Base-by-base conservation (phyloP, 495 filamentous ascomycete genomes). In the Aspergillus taichungensis region DNA sequence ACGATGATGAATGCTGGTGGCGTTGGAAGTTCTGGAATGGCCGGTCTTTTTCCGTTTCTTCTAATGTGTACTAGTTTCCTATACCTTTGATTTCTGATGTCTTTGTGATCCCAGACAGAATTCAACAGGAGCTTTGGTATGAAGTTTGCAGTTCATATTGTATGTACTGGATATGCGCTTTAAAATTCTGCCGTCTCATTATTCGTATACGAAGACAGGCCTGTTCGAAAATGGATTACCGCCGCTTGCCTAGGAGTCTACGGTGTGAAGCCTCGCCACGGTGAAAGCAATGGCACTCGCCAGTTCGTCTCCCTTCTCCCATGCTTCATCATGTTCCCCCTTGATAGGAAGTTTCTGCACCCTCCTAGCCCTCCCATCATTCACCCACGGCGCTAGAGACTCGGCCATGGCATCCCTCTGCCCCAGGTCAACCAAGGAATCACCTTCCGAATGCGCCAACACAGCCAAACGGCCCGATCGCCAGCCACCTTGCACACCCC, bases 301-400 rank as follows among this genome's bases (percentile, higher is more conserved):
- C 43, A 85, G 45, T 52, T 75, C 72, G 24, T 53, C 57, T 6
- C 77, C 77, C 13, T 69, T 61, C 34, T 69, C 50, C 69, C 78
- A 81, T 2, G 79, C 60, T 37, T 81, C 71, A 55, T 86, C 75
- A 68, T 89, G 85, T n/a, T 54, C 62, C 6, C 83, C 85, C 8
- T 52, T 46, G n/a, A 85, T 48, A 13, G 69, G 46, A 3, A 74
- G 38, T 24, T 57, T 37, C n/a, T 69, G 37, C 6, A 73, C 56
- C 6, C 53, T 57, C 52, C 57, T 59, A 38, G 48, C 56, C 45
- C 43, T 42, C 6, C 52, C 46, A 47, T 40, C 41, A 45, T 43
- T 50, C 45, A 49, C 60, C 63, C 53, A 66, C n/a, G 44, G 50
- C 42, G 34, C 52, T 51, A 73, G 46, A 24, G 53, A 57, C 36